A percentile compares a stretch with the other conserved stretches of the same genome.
Conservation (phyloP, 2,329 filamentous ascomycete species). For the Cadophora malorum region DNA sequence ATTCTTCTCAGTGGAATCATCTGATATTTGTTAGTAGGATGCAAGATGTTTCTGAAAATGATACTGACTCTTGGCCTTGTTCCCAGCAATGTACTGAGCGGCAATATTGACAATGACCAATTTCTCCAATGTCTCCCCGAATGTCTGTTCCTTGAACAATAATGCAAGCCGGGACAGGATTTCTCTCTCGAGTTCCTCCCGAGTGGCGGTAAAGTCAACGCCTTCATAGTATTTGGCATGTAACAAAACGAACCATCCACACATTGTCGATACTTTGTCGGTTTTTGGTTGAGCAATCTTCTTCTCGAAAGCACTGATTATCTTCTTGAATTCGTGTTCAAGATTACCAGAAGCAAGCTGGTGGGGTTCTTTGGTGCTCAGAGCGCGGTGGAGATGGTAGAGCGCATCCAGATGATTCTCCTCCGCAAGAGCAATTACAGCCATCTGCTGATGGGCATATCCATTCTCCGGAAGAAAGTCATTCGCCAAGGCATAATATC, state of each 20-base stretch:
- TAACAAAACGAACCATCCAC: conserved; percentile 83
- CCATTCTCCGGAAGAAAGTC: conserved; percentile 81
- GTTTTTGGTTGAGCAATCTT: conserved; percentile 34
- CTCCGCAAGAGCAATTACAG: conserved; percentile 81
- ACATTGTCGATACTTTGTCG: conserved; percentile 60
- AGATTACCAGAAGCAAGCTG: conserved; percentile 78
- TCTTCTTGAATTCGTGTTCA: conserved; percentile 77
- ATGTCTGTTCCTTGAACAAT: conserved; percentile 71
- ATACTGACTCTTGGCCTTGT: conserved; percentile 62
- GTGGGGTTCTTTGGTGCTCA: conserved; percentile 76
- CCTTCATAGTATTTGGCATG: conserved; percentile 87
- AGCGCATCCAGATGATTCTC: conserved; percentile 82
- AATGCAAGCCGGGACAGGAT: conserved; percentile 79
- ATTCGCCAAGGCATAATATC: conserved; percentile 84
- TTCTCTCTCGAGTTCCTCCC: conserved; percentile 84
- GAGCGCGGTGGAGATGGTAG: conserved; percentile 87
- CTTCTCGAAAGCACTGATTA: conserved; percentile 62
- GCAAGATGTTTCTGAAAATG: neutral
- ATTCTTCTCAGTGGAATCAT: conserved; percentile 39
- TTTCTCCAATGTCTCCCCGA: conserved; percentile 73
- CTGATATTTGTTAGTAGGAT: conserved; percentile 25
- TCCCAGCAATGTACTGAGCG: conserved; percentile 75
- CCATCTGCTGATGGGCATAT: conserved; percentile 87
- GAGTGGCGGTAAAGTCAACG: conserved; percentile 69
- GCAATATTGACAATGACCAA: conserved; percentile 87